phyloP scores from a whole-genome alignment of 108 stramenopile species.

The Fragilaria radians region DNA sequence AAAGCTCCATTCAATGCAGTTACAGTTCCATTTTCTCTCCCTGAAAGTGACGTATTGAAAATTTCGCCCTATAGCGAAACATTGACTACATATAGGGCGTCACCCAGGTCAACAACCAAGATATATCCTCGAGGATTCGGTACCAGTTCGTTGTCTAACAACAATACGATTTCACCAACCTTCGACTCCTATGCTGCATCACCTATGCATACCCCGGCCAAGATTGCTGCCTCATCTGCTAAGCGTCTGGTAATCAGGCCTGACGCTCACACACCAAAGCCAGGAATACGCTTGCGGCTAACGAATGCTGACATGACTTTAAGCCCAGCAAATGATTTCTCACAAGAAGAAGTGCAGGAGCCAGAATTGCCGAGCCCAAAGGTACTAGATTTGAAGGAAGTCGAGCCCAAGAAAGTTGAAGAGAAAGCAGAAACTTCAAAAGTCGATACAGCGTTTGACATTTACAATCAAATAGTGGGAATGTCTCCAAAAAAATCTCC shows the following conservation, averaged over 20 bases:
- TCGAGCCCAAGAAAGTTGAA: not conserved
- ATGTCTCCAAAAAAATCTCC: conserved; percentile 9
- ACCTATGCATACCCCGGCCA: conserved; percentile 42
- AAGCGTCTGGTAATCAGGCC: conserved; percentile 51
- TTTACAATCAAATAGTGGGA: conserved; percentile 55
- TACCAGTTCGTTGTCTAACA: conserved; percentile 28
- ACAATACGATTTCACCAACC: not conserved
- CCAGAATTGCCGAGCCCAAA: not conserved
- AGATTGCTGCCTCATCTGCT: conserved; percentile 43
- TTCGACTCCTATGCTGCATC: not conserved
- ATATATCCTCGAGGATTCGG: conserved; percentile 78
- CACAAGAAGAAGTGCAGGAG: not conserved
- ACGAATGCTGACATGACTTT: conserved; percentile 16
- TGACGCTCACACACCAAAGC: conserved; percentile 48
- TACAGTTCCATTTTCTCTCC: conserved; percentile 8
- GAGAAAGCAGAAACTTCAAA: conserved; percentile 2
- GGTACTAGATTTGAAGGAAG: not conserved
- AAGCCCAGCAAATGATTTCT: not conserved
- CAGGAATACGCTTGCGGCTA: conserved; percentile 40
- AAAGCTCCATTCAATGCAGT: conserved; percentile 17
- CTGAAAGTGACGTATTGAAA: conserved; percentile 20
- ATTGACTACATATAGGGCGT: conserved; percentile 23
- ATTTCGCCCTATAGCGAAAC: conserved; percentile 11
- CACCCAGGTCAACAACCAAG: conserved; percentile 56
- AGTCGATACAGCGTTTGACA: conserved; percentile 34